Percentiles rank a stretch among this genome's conserved stretches.
phyloP scores from a whole-genome alignment of 2,329 filamentous ascomycete genomes.

The Phoma sp. region DNA sequence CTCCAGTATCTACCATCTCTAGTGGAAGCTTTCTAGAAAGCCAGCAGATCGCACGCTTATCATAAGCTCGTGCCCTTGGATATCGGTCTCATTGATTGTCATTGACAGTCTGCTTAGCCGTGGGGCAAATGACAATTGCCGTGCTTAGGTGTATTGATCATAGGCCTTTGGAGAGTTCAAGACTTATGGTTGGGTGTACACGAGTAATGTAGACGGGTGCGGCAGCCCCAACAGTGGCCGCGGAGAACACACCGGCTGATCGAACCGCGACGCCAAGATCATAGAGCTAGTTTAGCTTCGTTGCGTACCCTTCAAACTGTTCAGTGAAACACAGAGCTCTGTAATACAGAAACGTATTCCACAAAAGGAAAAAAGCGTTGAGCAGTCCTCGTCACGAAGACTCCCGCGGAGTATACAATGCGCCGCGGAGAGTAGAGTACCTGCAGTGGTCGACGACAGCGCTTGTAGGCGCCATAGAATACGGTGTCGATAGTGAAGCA shows the following conservation, averaged over 20 bases:
- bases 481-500: too few species aligned
- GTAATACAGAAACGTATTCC: not conserved
- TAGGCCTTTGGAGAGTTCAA: not conserved
- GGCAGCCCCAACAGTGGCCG: too few species aligned
- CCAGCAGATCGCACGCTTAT: not conserved
- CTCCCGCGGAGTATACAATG: too few species aligned
- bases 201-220: conserved; percentile 3
- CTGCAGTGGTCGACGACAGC: too few species aligned
- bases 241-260: too few species aligned
- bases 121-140: not conserved
- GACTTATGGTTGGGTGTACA: not conserved
- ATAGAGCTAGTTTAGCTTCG: too few species aligned
- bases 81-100: not conserved
- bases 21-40: not conserved
- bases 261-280: too few species aligned
- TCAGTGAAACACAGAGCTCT: not conserved
- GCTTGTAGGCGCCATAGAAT: too few species aligned
- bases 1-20: not conserved
- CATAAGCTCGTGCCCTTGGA: not conserved
- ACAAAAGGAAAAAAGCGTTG: too few species aligned
- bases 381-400: not conserved
- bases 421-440: too few species aligned
- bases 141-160: not conserved
- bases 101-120: not conserved
- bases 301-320: not conserved